Evolutionary conservation across 139 green algal species (phyloP), one percentile per base, ranked within the genome.

Genomic region (Tetraselmis chui): DNA sequence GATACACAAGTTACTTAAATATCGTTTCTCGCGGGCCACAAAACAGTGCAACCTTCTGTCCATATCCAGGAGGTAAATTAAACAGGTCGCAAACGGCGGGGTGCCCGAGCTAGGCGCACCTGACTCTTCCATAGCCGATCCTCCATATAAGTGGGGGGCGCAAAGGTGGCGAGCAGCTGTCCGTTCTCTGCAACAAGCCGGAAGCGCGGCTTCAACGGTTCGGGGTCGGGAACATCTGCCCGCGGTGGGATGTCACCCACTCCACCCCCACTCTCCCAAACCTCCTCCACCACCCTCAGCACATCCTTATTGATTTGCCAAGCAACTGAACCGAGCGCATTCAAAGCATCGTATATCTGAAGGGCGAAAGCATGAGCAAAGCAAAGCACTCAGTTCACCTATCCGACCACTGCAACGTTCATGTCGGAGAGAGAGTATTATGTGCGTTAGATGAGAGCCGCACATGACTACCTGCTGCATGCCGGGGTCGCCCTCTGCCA

Each of bases 291-390:
- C 23, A 88, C 80, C 2, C 1, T 18, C 23, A 89, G 30, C 59
- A 89, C 76, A 59, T 85, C 32, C 78, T 85, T 83, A 59, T 89
- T 87, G 1, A 89, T 84, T 32, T 31, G 67, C 94, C 95, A 97
- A 0, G 88, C 75, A 23, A 89, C 91, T 59, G 85, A 80, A 23
- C 93, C 92, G 58, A 98, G 86, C n/a, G 88, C 85, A 75, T 95
- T 97, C 32, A 98, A 87, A 0, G 91, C 94, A 1, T 93, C 87
- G 79, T 95, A 96, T 30, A 97, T 87, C 74, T 82, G 78, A 0
- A n/a, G n/a, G n/a, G n/a, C n/a, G n/a, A n/a, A n/a, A n/a, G n/a
- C n/a, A n/a, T n/a, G n/a, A n/a, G n/a, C n/a, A n/a, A n/a, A n/a
- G n/a, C n/a, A n/a, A n/a, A n/a, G n/a, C n/a, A n/a, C n/a, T n/a